phyloP scores from a whole-genome alignment of 495 filamentous ascomycete species.

The Penicillium alfredii region DNA sequence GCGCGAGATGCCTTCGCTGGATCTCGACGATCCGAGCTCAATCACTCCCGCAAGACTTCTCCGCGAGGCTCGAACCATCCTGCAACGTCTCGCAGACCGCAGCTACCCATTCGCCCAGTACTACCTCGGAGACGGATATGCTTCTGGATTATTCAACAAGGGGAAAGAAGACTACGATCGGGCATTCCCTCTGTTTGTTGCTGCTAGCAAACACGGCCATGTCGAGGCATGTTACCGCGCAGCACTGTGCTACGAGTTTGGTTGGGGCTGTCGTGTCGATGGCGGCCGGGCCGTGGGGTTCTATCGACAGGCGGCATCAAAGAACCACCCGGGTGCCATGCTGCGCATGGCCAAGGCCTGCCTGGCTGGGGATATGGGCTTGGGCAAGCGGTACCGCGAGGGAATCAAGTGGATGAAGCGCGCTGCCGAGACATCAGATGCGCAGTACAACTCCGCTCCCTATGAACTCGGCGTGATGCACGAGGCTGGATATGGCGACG shows the following conservation, averaged over 20 bases:
- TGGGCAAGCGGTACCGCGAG: slow-evolving; percentile 79
- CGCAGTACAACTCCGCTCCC: slow-evolving; percentile 86
- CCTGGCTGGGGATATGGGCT: slow-evolving; percentile 77
- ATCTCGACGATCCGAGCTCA: slow-evolving; percentile 37
- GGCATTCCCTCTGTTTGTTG: slow-evolving; percentile 85
- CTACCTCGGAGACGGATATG: slow-evolving; percentile 90
- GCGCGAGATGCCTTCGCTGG: slow-evolving; percentile 51
- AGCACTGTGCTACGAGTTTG: slow-evolving; percentile 94
- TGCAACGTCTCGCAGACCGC: slow-evolving; percentile 77
- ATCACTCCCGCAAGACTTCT: slow-evolving; percentile 60
- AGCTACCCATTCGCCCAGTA: slow-evolving; percentile 97
- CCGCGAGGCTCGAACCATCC: slow-evolving; percentile 80
- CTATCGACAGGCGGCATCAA: slow-evolving; percentile 81
- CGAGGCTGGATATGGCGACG: slow-evolving; percentile 82
- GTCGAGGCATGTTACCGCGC: slow-evolving; percentile 93
- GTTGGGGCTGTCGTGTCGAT: slow-evolving; percentile 89
- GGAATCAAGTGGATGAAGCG: slow-evolving; percentile 96
- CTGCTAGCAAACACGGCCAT: slow-evolving; percentile 95
- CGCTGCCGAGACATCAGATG: slow-evolving; percentile 79
- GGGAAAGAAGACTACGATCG: slow-evolving; percentile 83
- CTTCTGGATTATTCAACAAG: slow-evolving; percentile 91
- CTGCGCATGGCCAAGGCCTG: slow-evolving; percentile 87
- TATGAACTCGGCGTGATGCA: slow-evolving; percentile 87
- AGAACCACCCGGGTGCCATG: slow-evolving; percentile 93
- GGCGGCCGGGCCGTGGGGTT: slow-evolving; percentile 88